phyloP scores from a whole-genome alignment of 192 early-diverging fungal species.

The Coemansia sp. region DNA sequence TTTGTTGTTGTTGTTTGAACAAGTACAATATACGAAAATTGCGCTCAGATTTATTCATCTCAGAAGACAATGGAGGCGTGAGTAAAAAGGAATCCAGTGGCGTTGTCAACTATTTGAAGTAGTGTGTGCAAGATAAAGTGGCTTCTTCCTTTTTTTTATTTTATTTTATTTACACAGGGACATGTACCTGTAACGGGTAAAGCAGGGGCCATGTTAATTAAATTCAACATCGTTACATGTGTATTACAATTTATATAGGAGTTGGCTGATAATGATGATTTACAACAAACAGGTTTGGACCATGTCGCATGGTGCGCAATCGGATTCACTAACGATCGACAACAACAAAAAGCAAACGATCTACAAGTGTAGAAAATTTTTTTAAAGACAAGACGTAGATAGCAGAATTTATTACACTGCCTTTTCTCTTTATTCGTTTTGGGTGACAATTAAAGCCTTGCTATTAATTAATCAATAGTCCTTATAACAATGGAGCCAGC shows the following conservation, averaged over 20 bases:
- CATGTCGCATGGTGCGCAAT: conserved; percentile 5
- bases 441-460: background rate
- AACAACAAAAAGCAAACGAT: conserved; percentile 3
- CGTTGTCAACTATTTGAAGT: background rate
- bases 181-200: too few species aligned
- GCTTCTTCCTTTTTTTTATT: background rate
- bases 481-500: background rate
- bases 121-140: background rate
- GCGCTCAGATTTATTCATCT: background rate
- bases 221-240: background rate
- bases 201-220: too few species aligned
- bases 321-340: background rate
- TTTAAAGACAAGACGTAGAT: background rate
- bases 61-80: background rate
- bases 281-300: background rate
- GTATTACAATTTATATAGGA: background rate
- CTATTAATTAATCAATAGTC: background rate
- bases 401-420: background rate
- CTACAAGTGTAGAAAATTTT: background rate
- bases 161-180: too few species aligned
- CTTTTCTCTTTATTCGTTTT: background rate
- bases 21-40: background rate
- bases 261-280: too few species aligned
- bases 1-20: background rate
- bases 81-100: background rate